Evolutionary conservation across 2,329 filamentous ascomycete species (phyloP), one percentile per base, ranked within the genome.

Genomic region (Fusarium sp.): DNA sequence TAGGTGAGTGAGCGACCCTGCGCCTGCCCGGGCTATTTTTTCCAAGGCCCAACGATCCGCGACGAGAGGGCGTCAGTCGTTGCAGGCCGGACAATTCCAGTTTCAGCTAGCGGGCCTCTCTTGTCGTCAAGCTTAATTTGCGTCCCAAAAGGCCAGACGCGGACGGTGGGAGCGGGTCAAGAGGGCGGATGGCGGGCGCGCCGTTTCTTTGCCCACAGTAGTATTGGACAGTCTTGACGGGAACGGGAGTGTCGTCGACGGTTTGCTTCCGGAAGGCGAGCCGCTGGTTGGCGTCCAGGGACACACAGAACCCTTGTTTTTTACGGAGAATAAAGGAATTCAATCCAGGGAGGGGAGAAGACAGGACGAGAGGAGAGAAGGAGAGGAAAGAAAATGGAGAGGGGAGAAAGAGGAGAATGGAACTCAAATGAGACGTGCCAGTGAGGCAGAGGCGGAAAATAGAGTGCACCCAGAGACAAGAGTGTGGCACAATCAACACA

Each of bases 331-430:
- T 23, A 23, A 5, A 23, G 23, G 23, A 23, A 23, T 23, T 23
- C 23, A 23, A 23, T 23, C 23, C 23, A 23, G 23, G 23, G 39
- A 16, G 28, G 11, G 9, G 43, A 47, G 11, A 13, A 16, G 13
- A 18, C 7, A 59, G 44, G 30, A 16, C 3, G 28, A 18, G 62
- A 65, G 66, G 62, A 66, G 66, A 70, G 43, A 52, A 31, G 36
- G 28, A 41, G 36, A 60, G 41, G 44, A 36, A 51, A 37, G 34
- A 47, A 7, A 36, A 52, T 12, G 43, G 12, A 57, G n/a, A 34
- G 37, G 37, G 3, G 23, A 31, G 37, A 44, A 27, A 46, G 31
- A 37, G 41, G 27, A 50, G 23, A 10, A 44, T 50, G 39, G 12
- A 59, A 50, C 39, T 48, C 11, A 7, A 9, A 43, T 51, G 60